Conservation (phyloP, 75 land plant species). For the Adiantum capillusveneris region DNA sequence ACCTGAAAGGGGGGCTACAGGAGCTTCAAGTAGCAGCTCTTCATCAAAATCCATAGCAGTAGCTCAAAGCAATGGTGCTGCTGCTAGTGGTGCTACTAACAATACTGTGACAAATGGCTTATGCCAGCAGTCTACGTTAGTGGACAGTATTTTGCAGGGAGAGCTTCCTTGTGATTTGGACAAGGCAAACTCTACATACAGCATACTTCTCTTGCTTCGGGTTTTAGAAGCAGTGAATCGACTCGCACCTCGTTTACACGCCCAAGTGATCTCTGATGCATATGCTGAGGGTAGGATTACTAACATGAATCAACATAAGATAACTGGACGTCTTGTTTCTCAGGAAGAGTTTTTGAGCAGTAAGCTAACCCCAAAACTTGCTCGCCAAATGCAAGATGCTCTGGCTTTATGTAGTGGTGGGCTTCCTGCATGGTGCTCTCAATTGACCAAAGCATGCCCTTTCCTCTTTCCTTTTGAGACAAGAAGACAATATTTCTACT, state of each 20-base stretch:
- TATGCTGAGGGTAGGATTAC: conserved; percentile 69
- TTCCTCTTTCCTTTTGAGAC: conserved; percentile 97
- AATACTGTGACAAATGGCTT: conserved; percentile 37
- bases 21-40: conserved; percentile 14
- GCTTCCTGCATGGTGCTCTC: conserved; percentile 92
- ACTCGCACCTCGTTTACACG: conserved; percentile 71
- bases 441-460: conserved; percentile 84
- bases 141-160: conserved; percentile 82
- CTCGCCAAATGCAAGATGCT: conserved; percentile 93
- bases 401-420: conserved; percentile 92
- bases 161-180: conserved; percentile 95
- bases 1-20: conserved; percentile 23
- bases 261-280: conserved; percentile 52
- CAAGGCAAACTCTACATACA: conserved; percentile 64
- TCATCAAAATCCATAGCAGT: conserved; percentile 18
- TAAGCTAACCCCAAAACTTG: conserved; percentile 84
- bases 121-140: conserved; percentile 54
- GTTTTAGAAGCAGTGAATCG: conserved; percentile 77
- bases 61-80: conserved; percentile 14
- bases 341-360: conserved; percentile 70
- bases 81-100: conserved; percentile 18
- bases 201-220: conserved; percentile 64
- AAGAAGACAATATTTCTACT: conserved; percentile 83
- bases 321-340: conserved; percentile 38
- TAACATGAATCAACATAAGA: conserved; percentile 30